Base-by-base conservation (phyloP, 805 yeast genomes). In the Helenozyma baotianmanensis region DNA sequence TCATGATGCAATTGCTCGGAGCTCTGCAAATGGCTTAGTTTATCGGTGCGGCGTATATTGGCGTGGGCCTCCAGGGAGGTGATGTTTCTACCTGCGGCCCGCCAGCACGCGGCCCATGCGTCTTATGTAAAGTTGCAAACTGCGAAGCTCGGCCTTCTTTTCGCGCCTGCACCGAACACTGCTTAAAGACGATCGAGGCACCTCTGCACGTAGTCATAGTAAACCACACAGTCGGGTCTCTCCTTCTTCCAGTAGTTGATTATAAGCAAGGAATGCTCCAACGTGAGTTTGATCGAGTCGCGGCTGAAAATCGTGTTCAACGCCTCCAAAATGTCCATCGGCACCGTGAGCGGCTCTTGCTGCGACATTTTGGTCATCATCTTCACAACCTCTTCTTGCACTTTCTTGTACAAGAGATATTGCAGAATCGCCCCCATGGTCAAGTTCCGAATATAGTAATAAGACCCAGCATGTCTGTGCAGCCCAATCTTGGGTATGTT, bases 391-490 rank as follows among this genome's bases (percentile, higher is more conserved):
- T 53, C 36, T 23, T 50, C 54, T 12, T 51, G 48, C 5, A 59
- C 38, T 33, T 60, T 60, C 27, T 45, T 53, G 39, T 48, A 60
- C 14, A 62, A 36, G 38, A 60, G 41, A 33, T 52, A 61, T 37
- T 54, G 54, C 33, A 41, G 40, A 21, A 59, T 39, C 38, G 52
- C 53, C 4, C 64, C 68, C 22, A 50, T 43, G 24, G 59, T 47
- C 24, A 55, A 27, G 30, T 60, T 62, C 28, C 70, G 42, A 29
- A 63, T 36, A 35, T 58, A 61, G 40, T 50, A 63, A 68, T 68
- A 62, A 42, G 55, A 56, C 0, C 70, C 69, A 2, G 67, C 63
- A 38, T 63, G 70, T 35, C 70, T 51, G 37, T 60, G 62, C 18
- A 52, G 58, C 6, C 59, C 58, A 22, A 63, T 34, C 23, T 58